Evolutionary conservation across 2,329 filamentous ascomycete species (phyloP).

Genomic region (Colletotrichum musae): DNA sequence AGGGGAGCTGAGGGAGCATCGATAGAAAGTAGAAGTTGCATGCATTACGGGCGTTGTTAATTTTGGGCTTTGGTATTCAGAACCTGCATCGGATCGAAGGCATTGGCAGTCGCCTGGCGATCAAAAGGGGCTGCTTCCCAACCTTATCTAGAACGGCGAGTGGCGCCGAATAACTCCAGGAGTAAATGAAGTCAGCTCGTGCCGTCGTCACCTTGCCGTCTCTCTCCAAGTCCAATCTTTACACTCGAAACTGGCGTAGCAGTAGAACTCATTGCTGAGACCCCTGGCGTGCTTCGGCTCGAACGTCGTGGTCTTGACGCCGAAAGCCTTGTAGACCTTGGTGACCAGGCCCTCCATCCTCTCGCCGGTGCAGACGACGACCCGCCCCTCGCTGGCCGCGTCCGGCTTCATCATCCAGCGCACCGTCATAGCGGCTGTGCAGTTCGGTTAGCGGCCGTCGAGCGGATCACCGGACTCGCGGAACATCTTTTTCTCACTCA

Average conservation of each 20-base stretch:
- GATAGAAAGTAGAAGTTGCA: background rate
- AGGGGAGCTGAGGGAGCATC: background rate
- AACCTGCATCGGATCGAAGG: slow-evolving; percentile 25
- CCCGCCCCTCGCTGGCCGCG: slow-evolving; percentile 44
- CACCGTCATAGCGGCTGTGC: slow-evolving; percentile 77
- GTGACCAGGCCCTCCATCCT: slow-evolving; percentile 76
- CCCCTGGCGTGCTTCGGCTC: slow-evolving; percentile 79
- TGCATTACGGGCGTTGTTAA: slow-evolving; percentile 40
- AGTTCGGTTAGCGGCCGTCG: background rate
- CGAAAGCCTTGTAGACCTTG: slow-evolving; percentile 77
- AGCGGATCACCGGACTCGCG: background rate
- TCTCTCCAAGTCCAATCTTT: slow-evolving; percentile 61
- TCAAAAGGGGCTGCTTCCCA: background rate
- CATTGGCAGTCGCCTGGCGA: slow-evolving; percentile 14
- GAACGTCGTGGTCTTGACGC: slow-evolving; percentile 76
- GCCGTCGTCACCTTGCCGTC: slow-evolving; percentile 38
- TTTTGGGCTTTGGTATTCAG: slow-evolving; percentile 13
- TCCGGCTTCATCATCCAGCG: slow-evolving; percentile 75
- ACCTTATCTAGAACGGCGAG: slow-evolving; percentile 35
- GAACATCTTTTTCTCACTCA: slow-evolving; percentile 49
- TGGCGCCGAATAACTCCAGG: slow-evolving; percentile 14
- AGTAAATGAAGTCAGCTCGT: background rate
- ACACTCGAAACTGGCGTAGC: slow-evolving; percentile 84
- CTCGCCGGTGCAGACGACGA: slow-evolving; percentile 84
- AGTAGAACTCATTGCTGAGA: slow-evolving; percentile 85